phyloP scores from a whole-genome alignment of 495 filamentous ascomycete genomes.

The Penicillium herquei region DNA sequence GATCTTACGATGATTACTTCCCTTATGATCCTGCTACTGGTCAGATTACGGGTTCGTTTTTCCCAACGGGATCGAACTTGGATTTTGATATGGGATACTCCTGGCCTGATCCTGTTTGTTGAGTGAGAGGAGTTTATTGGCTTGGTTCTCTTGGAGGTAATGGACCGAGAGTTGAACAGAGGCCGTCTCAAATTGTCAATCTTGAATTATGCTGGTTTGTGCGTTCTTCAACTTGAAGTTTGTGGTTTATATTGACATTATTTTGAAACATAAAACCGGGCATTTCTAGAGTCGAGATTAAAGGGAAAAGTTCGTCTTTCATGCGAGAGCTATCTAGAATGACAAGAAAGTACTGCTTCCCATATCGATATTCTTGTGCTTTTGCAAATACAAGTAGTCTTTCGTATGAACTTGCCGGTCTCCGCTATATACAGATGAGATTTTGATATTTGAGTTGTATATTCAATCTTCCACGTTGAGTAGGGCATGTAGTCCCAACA shows the following conservation, averaged over 20 bases:
- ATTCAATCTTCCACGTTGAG: no score
- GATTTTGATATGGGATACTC: constrained; percentile 36
- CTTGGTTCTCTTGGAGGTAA: background rate
- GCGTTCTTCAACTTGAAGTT: background rate
- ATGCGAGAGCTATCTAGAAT: constrained; percentile 1
- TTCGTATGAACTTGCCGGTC: no score
- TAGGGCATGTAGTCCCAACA: no score
- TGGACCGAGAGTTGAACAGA: no score
- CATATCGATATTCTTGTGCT: background rate
- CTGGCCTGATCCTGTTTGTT: constrained; percentile 34
- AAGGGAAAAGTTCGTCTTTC: constrained; percentile 5
- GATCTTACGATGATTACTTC: constrained; percentile 34
- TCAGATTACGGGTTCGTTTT: constrained; percentile 43
- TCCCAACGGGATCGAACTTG: constrained; percentile 31
- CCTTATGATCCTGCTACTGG: constrained; percentile 42
- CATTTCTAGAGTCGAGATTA: constrained; percentile 1
- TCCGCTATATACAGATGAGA: no score
- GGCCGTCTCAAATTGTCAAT: constrained; percentile 3
- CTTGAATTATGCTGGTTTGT: constrained; percentile 1
- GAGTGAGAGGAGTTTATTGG: background rate
- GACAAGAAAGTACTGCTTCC: background rate
- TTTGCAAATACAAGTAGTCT: no score
- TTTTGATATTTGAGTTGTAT: no score
- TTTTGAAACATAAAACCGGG: constrained; percentile 1
- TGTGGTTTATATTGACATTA: background rate